Base-by-base conservation (phyloP, 2,329 filamentous ascomycete species). In the Phymatotrichopsis omnivora region DNA sequence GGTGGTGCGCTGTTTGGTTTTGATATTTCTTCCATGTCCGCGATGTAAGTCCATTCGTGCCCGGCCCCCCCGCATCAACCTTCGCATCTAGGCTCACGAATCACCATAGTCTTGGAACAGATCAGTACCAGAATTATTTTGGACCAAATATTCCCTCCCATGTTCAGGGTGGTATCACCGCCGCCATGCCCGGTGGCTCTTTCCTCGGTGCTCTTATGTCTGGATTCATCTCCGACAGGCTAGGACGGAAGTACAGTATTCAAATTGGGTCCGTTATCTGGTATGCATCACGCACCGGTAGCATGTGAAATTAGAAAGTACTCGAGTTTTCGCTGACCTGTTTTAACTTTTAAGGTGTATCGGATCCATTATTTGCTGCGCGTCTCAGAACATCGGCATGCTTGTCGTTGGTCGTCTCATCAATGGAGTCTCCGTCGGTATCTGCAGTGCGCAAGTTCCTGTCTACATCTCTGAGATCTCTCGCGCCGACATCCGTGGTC, bases 151-250 rank as follows among this genome's bases (percentile, higher is more conserved):
- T 54, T 39, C 23, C 49, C 10, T 60, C 67, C 29, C 60, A 64
- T 44, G 63, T 69, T 1, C 74, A 76, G 60, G 76, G 76, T 51
- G 76, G 75, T 36, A 82, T 84, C 58, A 79, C 75, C 0, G 78
- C 80, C 17, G 67, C 77, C 37, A 84, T 84, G 77, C 75, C 80
- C 17, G 79, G 72, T 42, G 80, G 80, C 25, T 83, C 79, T 0
- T 82, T 76, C 66, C 62, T 79, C 19, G 80, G 78, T 50, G 74
- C 79, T 38, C 63, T 80, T 12, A 42, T 68, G 35, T 79, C 76
- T 34, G 76, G 76, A 32, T 69, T 68, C 56, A 55, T 79, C 11
- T 74, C 75, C 2, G 78, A 81, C 60, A 65, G 56, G 2, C 60
- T 76, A 7, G 72, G 72, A 27, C 65, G 72, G 42, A 71, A 69